Evolutionary conservation across 2,329 filamentous ascomycete genomes (phyloP), one percentile per base, ranked within the genome.

Genomic region (Trichoderma arundinaceum): DNA sequence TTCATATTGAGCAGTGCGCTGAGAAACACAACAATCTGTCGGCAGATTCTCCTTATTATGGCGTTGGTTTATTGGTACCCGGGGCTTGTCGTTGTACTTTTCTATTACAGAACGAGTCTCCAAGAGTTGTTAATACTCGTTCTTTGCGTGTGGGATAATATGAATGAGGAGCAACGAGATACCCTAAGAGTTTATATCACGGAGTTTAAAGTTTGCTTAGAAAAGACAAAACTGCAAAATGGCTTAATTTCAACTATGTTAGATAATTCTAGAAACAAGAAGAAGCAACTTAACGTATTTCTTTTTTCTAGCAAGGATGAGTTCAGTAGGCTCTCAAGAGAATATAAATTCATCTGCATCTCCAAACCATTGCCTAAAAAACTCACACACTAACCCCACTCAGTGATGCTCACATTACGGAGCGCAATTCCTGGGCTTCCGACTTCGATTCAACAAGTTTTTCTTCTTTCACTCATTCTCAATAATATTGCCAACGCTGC

Each of bases 121-220:
- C 48, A 61, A 28, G 48, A 43, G 33, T 12, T 48, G 46, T 15
- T 3, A 3, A n/a, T 33, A 19, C 22, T 44, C 46, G 44, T 49
- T 48, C 19, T 48, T 38, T 33, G 17, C n/a, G 52, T 54, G 41
- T 28, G 51, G 62, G 22, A n/a, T 41, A 49, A 49, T 39, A 61
- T 65, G 17, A 35, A 46, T 48, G 59, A 65, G 48, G 38, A 65
- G 33, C 64, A 66, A 49, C 32, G 66, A 71, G 69, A 70, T 71
- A 71, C 69, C 69, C 65, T 58, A 44, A 57, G 58, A 57, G 46
- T 49, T 48, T 38, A 48, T 52, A 43, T 35, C n/a, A 13, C 48
- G 48, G 57, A 61, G 35, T 52, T 41, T n/a, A 52, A 53, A 46
- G 28, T 7, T 38, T 22, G 49, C 32, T n/a, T 54, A 44, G 17